phyloP scores from a whole-genome alignment of 2,329 filamentous ascomycete genomes.

The Fusarium annulatum region DNA sequence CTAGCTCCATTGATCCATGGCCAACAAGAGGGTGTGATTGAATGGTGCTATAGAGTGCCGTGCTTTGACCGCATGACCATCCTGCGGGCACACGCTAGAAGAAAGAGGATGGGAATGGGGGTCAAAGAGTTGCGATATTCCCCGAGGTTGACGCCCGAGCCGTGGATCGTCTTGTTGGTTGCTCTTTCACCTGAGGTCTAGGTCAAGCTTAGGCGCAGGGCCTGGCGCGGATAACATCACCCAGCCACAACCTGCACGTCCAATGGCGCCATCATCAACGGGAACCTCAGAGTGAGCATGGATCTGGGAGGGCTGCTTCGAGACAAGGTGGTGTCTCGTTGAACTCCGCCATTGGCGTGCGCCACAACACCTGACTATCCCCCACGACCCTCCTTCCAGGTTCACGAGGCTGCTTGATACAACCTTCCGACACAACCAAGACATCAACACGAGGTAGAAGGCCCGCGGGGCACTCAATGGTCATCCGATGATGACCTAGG shows the following conservation, averaged over 20 bases:
- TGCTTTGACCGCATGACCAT: constrained; percentile 43
- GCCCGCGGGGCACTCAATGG: constrained; percentile 22
- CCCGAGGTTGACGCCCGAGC: constrained; percentile 17
- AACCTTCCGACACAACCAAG: constrained; percentile 33
- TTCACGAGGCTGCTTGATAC: constrained; percentile 50
- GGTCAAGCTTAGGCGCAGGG: constrained; percentile 5
- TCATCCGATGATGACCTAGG: constrained; percentile 37
- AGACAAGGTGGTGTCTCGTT: constrained; percentile 37
- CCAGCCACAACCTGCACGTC: constrained; percentile 35
- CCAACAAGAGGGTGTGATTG: constrained; percentile 20
- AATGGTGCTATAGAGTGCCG: constrained; percentile 25
- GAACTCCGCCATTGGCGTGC: constrained; percentile 50
- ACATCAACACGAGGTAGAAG: constrained; percentile 40
- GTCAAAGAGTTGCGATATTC: constrained; percentile 23
- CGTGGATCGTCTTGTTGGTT: background rate
- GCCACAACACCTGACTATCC: constrained; percentile 53
- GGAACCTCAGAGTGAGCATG: constrained; percentile 22
- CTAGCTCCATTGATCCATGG: constrained; percentile 30
- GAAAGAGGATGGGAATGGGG: constrained; percentile 13
- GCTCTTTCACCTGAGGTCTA: constrained; percentile 3
- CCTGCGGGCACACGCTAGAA: constrained; percentile 21
- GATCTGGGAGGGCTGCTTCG: constrained; percentile 23
- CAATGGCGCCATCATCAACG: constrained; percentile 41
- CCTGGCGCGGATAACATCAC: constrained; percentile 19
- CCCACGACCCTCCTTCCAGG: constrained; percentile 44